Conservation (phyloP, 1,284 basidiomycete genomes). For the Austropuccinia psidii region DNA sequence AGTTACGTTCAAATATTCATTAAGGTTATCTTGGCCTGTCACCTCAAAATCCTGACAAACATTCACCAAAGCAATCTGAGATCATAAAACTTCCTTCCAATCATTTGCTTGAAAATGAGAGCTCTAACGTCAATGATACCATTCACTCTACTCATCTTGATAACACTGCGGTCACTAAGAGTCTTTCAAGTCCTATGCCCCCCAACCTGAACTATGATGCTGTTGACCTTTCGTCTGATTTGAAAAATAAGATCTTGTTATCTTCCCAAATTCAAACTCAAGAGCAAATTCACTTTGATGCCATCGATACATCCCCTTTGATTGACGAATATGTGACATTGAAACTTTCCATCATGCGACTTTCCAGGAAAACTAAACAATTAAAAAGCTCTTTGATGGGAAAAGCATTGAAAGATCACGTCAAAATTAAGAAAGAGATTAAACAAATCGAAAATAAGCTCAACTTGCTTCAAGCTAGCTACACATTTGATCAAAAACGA, state of each 20-base stretch:
- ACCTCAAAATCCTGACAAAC: conserved; percentile 11
- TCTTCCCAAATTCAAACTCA: not conserved
- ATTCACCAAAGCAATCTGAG: no score
- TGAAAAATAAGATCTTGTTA: not conserved
- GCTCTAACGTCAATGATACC: not conserved
- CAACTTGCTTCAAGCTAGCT: conserved; percentile 33
- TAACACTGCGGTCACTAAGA: no score
- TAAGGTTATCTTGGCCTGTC: conserved; percentile 18
- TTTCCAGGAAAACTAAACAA: conserved; percentile 21
- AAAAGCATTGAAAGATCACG: conserved; percentile 30
- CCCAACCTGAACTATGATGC: not conserved
- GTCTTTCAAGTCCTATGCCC: not conserved
- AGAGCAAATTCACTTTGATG: no score
- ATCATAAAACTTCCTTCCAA: no score
- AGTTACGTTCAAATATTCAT: no score
- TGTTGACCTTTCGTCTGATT: not conserved
- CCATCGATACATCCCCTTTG: not conserved
- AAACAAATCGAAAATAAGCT: conserved; percentile 30
- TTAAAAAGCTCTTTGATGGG: no score
- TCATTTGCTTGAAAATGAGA: not conserved
- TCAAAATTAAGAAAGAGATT: conserved; percentile 26
- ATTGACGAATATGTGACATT: conserved; percentile 31
- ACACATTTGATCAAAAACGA: conserved; percentile 29
- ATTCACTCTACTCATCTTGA: not conserved
- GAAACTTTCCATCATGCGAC: conserved; percentile 30